Base-by-base conservation (phyloP, 768 basidiomycete species). In the Suillus brevipes region DNA sequence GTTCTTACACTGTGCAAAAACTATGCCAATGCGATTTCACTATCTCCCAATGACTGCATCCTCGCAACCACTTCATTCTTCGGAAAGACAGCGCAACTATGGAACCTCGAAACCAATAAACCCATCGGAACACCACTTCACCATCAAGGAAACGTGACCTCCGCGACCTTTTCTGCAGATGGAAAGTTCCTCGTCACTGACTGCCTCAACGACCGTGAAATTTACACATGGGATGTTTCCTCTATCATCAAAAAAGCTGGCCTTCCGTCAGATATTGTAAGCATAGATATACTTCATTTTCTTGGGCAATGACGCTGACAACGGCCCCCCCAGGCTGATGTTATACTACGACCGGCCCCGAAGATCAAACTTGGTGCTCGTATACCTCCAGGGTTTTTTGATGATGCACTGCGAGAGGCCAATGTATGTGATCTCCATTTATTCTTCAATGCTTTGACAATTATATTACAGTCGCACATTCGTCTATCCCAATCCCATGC, bases 11-110 rank as follows among this genome's bases (percentile, higher is more conserved):
- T 20, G 18, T 8, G 3, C 7, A 8, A 43, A 43, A 0, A 43
- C 8, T n/a, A 0, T 16, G 4, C 6, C 8, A 4, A 18, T 20
- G 0, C 9, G 4, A 7, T 49, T 25, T 14, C 0, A 16, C 14
- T 8, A 14, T 50, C 49, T 50, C 49, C 49, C 12, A 25, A 50
- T 50, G 49, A 25, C 13, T 14, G 13, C 49, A 7, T 50, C 25
- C 12, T 50, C 6, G 25, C 49, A 50, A 16, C 0, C 1, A 16
- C 0, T 14, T 23, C 0, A 18, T 18, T 36, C 23, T 0, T 10
- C 0, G 10, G 3, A 23, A 23, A 14, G 6, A 50, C 49, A 50
- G 45, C 1, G 13, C 23, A 13, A 23, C 23, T 49, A 23, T 23
- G 23, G 47, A 49, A 23, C 14, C 7, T 16, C 14, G 49, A 28